Percentiles rank a stretch among this genome's conserved stretches.
phyloP scores from a whole-genome alignment of 352 stramenopile genomes.

The Peronospora farinosa region DNA sequence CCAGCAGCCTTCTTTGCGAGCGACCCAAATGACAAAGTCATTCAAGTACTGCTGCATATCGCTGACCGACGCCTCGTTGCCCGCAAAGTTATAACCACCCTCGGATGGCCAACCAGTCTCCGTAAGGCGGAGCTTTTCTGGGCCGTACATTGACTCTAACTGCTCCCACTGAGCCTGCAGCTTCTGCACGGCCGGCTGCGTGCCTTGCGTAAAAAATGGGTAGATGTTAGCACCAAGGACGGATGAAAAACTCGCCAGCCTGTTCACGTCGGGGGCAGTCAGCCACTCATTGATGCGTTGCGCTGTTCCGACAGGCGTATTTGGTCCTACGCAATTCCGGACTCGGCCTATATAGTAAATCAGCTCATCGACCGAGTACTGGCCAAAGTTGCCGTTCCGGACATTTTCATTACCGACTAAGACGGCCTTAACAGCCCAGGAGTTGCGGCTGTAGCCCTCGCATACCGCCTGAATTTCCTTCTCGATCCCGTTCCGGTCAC shows the following conservation, averaged over 20 bases:
- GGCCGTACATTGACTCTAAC: constrained; percentile 34
- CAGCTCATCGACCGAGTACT: constrained; percentile 31
- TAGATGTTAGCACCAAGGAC: constrained; percentile 42
- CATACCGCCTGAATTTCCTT: constrained; percentile 54
- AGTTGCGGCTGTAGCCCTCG: constrained; percentile 30
- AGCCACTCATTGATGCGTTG: constrained; percentile 67
- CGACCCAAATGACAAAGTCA: constrained; percentile 30
- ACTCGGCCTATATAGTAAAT: constrained; percentile 42
- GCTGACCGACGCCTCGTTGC: constrained; percentile 32
- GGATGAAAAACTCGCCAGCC: constrained; percentile 29
- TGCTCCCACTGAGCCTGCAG: constrained; percentile 42
- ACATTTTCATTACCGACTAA: constrained; percentile 75
- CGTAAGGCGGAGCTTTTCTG: constrained; percentile 40
- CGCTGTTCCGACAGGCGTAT: constrained; percentile 52
- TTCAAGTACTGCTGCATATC: constrained; percentile 36
- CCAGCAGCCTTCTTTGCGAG: constrained; percentile 31
- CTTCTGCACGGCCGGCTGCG: constrained; percentile 39
- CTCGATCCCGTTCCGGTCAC: constrained; percentile 31
- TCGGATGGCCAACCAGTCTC: constrained; percentile 55
- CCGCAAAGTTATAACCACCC: constrained; percentile 14
- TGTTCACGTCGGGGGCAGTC: constrained; percentile 16
- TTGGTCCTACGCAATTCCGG: constrained; percentile 32
- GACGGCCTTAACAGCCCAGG: constrained; percentile 42
- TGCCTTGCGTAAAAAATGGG: constrained; percentile 40
- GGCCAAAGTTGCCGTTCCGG: constrained; percentile 35